phyloP scores from a whole-genome alignment of 2,329 filamentous ascomycete genomes.

The Pseudocercospora musae region DNA sequence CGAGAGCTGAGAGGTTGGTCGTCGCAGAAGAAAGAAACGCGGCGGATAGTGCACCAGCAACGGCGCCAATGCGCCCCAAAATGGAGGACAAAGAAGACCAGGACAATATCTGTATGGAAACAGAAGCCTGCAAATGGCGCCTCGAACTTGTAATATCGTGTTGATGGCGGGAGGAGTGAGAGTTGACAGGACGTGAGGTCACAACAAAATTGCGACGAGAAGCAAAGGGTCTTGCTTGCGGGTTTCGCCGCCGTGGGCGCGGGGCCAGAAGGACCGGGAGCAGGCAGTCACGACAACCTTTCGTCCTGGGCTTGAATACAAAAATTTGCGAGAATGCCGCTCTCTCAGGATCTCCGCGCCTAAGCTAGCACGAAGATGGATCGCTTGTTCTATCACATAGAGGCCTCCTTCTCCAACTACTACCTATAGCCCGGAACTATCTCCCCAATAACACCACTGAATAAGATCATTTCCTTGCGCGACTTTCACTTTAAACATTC shows the following conservation, averaged over 20 bases:
- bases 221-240: neutral
- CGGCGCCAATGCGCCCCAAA: neutral
- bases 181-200: neutral
- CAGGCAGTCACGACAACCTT: neutral
- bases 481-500: neutral
- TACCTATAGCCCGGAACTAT: slow-evolving; percentile 26
- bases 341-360: neutral
- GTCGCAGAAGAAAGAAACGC: neutral
- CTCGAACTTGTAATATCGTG: neutral
- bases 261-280: neutral
- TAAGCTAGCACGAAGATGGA: slow-evolving; percentile 26
- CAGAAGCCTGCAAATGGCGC: neutral
- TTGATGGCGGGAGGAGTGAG: neutral
- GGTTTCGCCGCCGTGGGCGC: neutral
- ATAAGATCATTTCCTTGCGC: neutral
- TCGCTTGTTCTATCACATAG: slow-evolving; percentile 37
- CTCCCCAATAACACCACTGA: neutral
- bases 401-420: slow-evolving; percentile 35
- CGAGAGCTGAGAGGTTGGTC: neutral
- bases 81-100: neutral
- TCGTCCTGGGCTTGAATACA: neutral
- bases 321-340: neutral
- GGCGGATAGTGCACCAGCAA: neutral
- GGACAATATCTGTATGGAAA: neutral
- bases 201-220: neutral